phyloP scores from a whole-genome alignment of 306 rosid genomes.

The Castanospermum australe region DNA sequence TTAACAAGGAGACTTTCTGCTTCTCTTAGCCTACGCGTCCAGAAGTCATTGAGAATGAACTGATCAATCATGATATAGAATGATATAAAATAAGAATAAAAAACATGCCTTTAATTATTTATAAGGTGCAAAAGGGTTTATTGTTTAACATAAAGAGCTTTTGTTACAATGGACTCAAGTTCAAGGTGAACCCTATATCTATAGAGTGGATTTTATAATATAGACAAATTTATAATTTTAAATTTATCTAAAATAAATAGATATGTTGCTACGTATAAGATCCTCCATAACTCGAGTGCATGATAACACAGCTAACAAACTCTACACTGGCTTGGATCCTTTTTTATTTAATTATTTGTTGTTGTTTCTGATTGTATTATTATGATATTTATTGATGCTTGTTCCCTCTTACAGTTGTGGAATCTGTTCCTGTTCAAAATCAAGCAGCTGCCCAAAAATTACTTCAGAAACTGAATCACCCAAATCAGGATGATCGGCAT shows the following conservation, averaged over 20 bases:
- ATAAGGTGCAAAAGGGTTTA: neutral
- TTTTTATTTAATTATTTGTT: neutral
- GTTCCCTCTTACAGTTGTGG: slow-evolving; percentile 53
- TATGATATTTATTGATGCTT: slow-evolving; percentile 4
- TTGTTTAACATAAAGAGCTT: neutral
- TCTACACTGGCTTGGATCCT: neutral
- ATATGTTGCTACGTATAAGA: no score
- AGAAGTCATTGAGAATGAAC: slow-evolving; percentile 9
- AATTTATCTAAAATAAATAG: no score
- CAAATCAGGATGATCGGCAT: slow-evolving; percentile 38
- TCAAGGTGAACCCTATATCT: no score
- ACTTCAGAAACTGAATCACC: slow-evolving; percentile 71
- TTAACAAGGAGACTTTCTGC: neutral
- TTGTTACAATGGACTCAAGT: no score
- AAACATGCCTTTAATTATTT: neutral
- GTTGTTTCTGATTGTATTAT: neutral
- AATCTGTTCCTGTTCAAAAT: slow-evolving; percentile 80
- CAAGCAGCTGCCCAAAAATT: slow-evolving; percentile 95
- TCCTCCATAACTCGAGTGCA: no score
- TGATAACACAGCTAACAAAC: no score
- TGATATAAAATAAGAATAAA: neutral
- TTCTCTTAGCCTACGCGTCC: neutral
- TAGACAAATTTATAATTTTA: no score
- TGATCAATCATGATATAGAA: neutral
- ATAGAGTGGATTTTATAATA: no score